Conservation (phyloP, 2,329 filamentous ascomycete genomes). For the Scolecobasidium constrictum region DNA sequence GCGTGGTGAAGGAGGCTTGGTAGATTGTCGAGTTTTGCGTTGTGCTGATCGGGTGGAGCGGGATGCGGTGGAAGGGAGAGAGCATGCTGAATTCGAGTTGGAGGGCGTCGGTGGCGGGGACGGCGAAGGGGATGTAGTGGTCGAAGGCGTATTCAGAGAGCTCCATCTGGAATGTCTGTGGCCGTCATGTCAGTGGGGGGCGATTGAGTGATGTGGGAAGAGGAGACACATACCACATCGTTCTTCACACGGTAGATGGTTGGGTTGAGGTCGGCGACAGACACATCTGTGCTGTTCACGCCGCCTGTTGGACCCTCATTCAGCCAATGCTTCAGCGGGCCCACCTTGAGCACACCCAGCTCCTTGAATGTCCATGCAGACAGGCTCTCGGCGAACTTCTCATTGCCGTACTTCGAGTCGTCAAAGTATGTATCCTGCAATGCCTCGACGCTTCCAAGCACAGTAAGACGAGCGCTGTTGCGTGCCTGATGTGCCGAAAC, state of each 20-base stretch:
- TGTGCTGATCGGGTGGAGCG: constrained; percentile 44
- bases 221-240: constrained; percentile 66
- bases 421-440: constrained; percentile 84
- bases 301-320: constrained; percentile 34
- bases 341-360: constrained; percentile 76
- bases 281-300: constrained; percentile 30
- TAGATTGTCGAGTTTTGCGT: constrained; percentile 63
- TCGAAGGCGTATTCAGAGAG: constrained; percentile 74
- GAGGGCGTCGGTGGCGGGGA: constrained; percentile 59
- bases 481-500: constrained; percentile 82
- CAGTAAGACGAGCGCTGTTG: constrained; percentile 81
- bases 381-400: constrained; percentile 72
- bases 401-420: constrained; percentile 63
- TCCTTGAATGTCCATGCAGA: constrained; percentile 97
- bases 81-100: constrained; percentile 99
- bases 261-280: constrained; percentile 52
- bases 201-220: background rate
- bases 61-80: constrained; percentile 86
- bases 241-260: constrained; percentile 92
- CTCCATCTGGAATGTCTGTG: constrained; percentile 79
- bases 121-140: constrained; percentile 62
- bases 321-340: constrained; percentile 67
- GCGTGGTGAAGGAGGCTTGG: constrained; percentile 65
- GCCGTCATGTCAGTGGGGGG: constrained; percentile 17
- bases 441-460: constrained; percentile 79